Percentiles rank a stretch among this genome's conserved stretches.
These are phyloP conservation scores for Talaromyces stipitatus DNA, from an alignment of 495 filamentous ascomycete species.

Conservation along the genomic window DNA sequence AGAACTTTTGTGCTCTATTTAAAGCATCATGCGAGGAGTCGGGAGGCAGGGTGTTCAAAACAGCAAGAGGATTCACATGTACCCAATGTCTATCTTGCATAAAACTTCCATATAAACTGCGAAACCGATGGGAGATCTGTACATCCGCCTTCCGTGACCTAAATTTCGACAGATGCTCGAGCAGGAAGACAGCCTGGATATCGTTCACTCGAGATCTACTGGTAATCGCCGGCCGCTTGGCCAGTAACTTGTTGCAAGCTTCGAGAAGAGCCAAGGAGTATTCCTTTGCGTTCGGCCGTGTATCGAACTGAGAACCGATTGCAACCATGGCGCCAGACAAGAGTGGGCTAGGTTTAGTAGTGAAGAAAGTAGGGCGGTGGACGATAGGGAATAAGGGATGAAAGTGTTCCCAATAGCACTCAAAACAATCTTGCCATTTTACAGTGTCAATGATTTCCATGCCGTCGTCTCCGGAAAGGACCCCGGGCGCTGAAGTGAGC, in stretches of 20 bases:
- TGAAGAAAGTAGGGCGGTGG: slow-evolving; percentile 27
- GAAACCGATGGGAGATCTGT: slow-evolving; percentile 10
- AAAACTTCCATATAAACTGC: slow-evolving; percentile 10
- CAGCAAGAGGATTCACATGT: slow-evolving; percentile 7
- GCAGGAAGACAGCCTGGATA: slow-evolving; percentile 14
- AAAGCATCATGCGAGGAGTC: neutral
- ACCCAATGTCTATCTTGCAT: slow-evolving; percentile 10
- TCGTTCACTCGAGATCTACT: slow-evolving; percentile 14
- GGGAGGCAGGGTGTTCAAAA: slow-evolving; percentile 3
- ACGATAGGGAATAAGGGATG: slow-evolving; percentile 34
- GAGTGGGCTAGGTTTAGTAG: slow-evolving; percentile 21
- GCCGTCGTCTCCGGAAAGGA: slow-evolving; percentile 21
- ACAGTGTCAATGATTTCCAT: slow-evolving; percentile 28
- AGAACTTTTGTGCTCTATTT: slow-evolving; percentile 36
- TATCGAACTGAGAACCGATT: slow-evolving; percentile 29
- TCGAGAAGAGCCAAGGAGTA: slow-evolving; percentile 28
- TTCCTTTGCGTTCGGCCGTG: slow-evolving; percentile 21
- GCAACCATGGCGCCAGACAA: slow-evolving; percentile 33
- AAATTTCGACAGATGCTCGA: slow-evolving; percentile 13
- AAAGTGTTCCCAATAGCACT: slow-evolving; percentile 33
- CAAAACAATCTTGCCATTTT: slow-evolving; percentile 27
- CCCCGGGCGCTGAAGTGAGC: slow-evolving; percentile 18
- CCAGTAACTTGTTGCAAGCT: slow-evolving; percentile 24
- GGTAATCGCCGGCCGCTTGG: slow-evolving; percentile 15
- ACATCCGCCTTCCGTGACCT: slow-evolving; percentile 11